These are phyloP conservation scores for Ilex asprella DNA, from an alignment of 257 asterid species.

Conservation along the genomic window DNA sequence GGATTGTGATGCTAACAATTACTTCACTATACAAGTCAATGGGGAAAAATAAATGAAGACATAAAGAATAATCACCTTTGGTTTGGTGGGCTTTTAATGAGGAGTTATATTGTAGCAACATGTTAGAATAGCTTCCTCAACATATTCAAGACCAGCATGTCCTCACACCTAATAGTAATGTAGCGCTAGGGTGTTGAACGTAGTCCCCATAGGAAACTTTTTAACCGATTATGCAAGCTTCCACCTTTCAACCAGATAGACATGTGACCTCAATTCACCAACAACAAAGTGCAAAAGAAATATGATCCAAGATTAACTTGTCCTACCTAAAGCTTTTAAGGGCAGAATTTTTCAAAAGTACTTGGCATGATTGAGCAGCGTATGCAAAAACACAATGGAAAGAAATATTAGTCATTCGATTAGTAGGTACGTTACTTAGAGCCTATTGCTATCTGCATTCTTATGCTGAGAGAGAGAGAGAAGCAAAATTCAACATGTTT, in stretches of 20 bases:
- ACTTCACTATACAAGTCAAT: too few species aligned
- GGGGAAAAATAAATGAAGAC: too few species aligned
- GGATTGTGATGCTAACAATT: too few species aligned
- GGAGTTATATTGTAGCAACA: too few species aligned
- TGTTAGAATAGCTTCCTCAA: conserved; percentile 44
- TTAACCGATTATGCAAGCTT: conserved; percentile 56
- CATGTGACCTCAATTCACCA: conserved; percentile 46
- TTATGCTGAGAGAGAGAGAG: too few species aligned
- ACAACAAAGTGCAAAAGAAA: conserved; percentile 64
- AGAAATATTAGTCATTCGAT: conserved; percentile 1
- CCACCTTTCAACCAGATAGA: conserved; percentile 63
- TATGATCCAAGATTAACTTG: conserved; percentile 68
- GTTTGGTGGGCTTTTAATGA: too few species aligned
- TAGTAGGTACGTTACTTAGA: neutral
- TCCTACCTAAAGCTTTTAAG: conserved; percentile 52
- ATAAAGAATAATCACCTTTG: too few species aligned
- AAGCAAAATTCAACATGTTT: neutral
- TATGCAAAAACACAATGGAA: conserved; percentile 36
- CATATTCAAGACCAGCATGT: conserved; percentile 49
- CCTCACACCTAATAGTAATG: conserved; percentile 29
- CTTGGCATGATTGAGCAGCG: conserved; percentile 80
- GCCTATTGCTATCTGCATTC: too few species aligned
- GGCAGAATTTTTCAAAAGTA: conserved; percentile 43
- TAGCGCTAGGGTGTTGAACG: too few species aligned
- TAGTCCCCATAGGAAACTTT: conserved; percentile 25